Evolutionary conservation across 1,284 basidiomycete genomes (phyloP), one percentile per base, ranked within the genome.

Genomic region (Cutaneotrichosporon sp.): DNA sequence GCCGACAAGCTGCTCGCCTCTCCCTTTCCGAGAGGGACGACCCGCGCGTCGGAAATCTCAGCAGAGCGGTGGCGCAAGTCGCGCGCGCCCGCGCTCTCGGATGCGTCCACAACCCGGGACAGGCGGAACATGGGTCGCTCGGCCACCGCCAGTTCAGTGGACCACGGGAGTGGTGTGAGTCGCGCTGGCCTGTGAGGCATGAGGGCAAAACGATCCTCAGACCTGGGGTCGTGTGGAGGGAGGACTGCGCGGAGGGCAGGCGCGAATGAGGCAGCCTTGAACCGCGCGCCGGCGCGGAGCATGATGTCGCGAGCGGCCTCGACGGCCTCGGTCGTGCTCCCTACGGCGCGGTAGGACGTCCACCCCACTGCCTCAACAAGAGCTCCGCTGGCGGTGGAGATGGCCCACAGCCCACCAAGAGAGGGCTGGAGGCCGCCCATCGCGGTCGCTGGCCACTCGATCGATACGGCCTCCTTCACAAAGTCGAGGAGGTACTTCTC

Each of bases 61-160:
- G 50, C 61, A 18, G 10, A 52, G 18, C 56, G 58, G 31, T 63
- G 63, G 36, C 22, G 18, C 2, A 40, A 32, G 56, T 66, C 61
- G 38, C 58, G 58, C 14, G 11, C 34, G 4, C 49, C 34, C 1
- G 40, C 16, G 10, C 21, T 18, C 11, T 47, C 56, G 18, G 10
- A 9, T 5, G 2, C 16, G 0, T 22, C 21, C 40, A 34, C 30
- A 5, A 34, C 49, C n/a, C 53, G 49, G 5, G 42, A 31, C 26
- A 68, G 57, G 34, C 66, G 66, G 66, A 68, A 68, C 31, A 68
- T 47, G 2, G 47, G 30, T 4, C 61, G 58, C 22, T 42, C 61
- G 5, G 42, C 60, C 7, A 56, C 53, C 5, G 38, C 38, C 21
- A 64, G 59, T 9, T 58, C 56, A 9, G 53, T 57, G 8, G 63